Percentiles rank a stretch among this genome's conserved stretches.
phyloP scores from a whole-genome alignment of 352 stramenopile genomes.

The Pythium periplocum region DNA sequence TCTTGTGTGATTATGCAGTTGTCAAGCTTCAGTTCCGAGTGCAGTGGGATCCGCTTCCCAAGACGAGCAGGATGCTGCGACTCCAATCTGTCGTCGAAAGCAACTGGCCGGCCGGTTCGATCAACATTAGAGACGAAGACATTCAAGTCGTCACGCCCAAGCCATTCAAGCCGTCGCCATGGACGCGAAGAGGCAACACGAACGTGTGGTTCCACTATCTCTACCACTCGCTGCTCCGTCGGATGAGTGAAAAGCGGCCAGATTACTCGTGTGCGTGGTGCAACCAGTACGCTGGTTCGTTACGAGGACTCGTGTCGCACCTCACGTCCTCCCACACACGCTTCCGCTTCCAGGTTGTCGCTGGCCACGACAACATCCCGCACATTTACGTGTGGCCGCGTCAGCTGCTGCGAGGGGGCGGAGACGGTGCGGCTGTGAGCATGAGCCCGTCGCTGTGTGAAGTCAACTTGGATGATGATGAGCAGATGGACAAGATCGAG shows the following conservation, averaged over 20 bases:
- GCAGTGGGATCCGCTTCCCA: constrained; percentile 36
- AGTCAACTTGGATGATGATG: constrained; percentile 40
- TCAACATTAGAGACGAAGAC: constrained; percentile 6
- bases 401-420: not conserved
- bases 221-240: constrained; percentile 73
- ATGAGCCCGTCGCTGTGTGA: constrained; percentile 42
- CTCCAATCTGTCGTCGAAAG: constrained; percentile 30
- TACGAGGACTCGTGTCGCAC: constrained; percentile 68
- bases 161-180: constrained; percentile 20
- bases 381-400: constrained; percentile 80
- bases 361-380: constrained; percentile 72
- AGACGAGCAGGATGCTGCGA: constrained; percentile 33
- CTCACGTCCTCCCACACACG: constrained; percentile 73
- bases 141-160: constrained; percentile 33
- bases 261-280: constrained; percentile 83
- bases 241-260: constrained; percentile 76
- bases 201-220: constrained; percentile 74
- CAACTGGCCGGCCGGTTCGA: constrained; percentile 26
- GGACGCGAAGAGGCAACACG: constrained; percentile 18
- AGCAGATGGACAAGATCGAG: constrained; percentile 50
- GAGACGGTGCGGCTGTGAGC: not conserved
- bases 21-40: constrained; percentile 54
- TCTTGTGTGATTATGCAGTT: constrained; percentile 17
- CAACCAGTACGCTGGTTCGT: constrained; percentile 72
- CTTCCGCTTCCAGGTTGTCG: constrained; percentile 71